Conservation (phyloP, 345 rosid genomes). For the Ceriops decandra region DNA sequence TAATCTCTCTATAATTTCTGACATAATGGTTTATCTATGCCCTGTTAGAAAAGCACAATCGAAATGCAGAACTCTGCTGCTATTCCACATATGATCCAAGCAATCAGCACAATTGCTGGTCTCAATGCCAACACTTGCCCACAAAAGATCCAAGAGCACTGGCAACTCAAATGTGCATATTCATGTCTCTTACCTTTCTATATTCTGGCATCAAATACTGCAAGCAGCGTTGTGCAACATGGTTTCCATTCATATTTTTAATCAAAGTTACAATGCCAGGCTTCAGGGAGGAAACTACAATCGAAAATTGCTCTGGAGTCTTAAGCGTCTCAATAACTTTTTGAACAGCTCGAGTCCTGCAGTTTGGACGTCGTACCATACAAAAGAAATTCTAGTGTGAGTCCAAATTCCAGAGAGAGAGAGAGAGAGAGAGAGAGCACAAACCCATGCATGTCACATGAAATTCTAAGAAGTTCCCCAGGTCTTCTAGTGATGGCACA, state of each 20-base stretch:
- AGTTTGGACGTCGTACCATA: not conserved
- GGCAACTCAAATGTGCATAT: not conserved
- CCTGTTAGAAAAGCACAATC: no score
- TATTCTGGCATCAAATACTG: constrained; percentile 52
- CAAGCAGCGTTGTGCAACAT: constrained; percentile 78
- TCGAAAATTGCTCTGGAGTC: constrained; percentile 50
- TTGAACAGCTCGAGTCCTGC: constrained; percentile 82
- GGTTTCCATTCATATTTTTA: constrained; percentile 75
- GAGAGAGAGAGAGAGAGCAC: not conserved
- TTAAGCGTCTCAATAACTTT: constrained; percentile 65
- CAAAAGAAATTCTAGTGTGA: not conserved
- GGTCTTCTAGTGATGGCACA: constrained; percentile 30
- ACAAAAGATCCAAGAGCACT: not conserved
- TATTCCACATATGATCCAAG: no score
- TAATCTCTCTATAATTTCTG: no score
- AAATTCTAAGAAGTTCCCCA: constrained; percentile 36
- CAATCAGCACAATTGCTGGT: no score
- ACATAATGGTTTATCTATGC: no score
- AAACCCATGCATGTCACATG: constrained; percentile 45
- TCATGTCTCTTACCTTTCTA: constrained; percentile 38
- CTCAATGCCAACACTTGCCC: no score
- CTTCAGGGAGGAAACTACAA: constrained; percentile 57
- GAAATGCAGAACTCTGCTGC: no score
- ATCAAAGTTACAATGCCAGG: constrained; percentile 62
- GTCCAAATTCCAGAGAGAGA: not conserved